Conservation (phyloP, 495 filamentous ascomycete species). For the Wilcoxina mikolae region DNA sequence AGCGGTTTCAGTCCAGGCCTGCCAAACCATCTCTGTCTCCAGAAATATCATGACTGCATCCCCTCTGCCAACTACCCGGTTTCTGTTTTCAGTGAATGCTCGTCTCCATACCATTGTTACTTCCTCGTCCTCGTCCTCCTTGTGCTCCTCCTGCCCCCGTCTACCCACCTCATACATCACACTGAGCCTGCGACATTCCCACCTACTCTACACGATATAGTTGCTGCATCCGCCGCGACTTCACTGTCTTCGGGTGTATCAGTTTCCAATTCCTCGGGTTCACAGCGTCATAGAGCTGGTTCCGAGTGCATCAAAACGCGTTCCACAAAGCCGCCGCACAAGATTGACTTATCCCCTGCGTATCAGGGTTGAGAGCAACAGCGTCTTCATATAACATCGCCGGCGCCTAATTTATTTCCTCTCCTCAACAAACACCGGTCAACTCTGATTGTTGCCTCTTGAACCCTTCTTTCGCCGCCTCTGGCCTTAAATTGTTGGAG, state of each 20-base stretch:
- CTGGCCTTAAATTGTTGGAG: neutral
- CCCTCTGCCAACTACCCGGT: neutral
- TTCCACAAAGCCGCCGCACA: neutral
- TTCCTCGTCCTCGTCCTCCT: neutral
- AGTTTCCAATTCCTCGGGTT: neutral
- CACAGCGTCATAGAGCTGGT: neutral
- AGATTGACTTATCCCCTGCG: neutral
- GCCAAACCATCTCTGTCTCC: constrained; percentile 4
- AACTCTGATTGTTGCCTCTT: neutral
- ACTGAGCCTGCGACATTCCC: neutral
- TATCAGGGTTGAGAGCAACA: neutral
- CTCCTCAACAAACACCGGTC: too few relatives aligned
- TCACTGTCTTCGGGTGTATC: neutral
- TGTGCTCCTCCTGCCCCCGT: neutral
- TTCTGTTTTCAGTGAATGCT: neutral
- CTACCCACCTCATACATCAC: neutral
- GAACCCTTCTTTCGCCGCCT: neutral
- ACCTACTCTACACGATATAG: neutral
- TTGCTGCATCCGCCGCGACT: neutral
- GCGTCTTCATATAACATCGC: too few relatives aligned
- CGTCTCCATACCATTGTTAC: constrained; percentile 1
- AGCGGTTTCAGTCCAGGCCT: neutral
- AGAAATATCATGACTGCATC: constrained; percentile 8
- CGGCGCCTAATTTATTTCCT: too few relatives aligned
- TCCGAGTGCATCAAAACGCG: neutral